Percentiles rank a stretch among this genome's conserved stretches.
phyloP scores from a whole-genome alignment of 768 basidiomycete genomes.

The Russula brevipes region DNA sequence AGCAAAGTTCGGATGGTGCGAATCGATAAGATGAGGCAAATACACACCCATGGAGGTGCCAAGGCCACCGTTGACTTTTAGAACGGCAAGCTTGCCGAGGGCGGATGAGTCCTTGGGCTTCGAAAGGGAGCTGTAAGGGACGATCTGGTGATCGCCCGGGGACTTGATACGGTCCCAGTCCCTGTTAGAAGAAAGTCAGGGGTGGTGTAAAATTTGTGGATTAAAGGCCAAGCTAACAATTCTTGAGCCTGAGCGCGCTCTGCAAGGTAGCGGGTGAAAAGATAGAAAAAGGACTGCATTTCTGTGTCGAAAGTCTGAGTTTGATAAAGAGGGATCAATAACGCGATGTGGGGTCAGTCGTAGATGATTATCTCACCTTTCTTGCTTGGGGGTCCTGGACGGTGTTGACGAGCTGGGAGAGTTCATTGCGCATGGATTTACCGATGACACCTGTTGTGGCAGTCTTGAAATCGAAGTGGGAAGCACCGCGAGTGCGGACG shows the following conservation, averaged over 20 bases:
- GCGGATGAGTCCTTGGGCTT: slow-evolving; percentile 41
- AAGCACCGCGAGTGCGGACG: slow-evolving; percentile 67
- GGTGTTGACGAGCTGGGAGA: slow-evolving; percentile 85
- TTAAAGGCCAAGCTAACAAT: slow-evolving; percentile 46
- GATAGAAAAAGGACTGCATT: slow-evolving; percentile 94
- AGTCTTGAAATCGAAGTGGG: slow-evolving; percentile 95
- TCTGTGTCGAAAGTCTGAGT: slow-evolving; percentile 83
- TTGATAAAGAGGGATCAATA: slow-evolving; percentile 2
- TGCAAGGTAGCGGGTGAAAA: slow-evolving; percentile 90
- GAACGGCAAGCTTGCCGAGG: slow-evolving; percentile 66
- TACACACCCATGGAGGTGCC: slow-evolving; percentile 56
- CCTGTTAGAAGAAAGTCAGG: slow-evolving; percentile 26
- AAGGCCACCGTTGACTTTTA: slow-evolving; percentile 75
- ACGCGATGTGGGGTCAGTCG: slow-evolving; percentile 8
- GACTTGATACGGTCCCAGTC: slow-evolving; percentile 48
- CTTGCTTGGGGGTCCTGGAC: slow-evolving; percentile 75
- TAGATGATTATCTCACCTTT: slow-evolving; percentile 50
- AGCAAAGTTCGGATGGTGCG: neutral
- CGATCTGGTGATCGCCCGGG: slow-evolving; percentile 58
- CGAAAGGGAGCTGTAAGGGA: slow-evolving; percentile 51
- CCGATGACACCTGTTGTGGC: slow-evolving; percentile 63
- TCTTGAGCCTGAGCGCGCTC: slow-evolving; percentile 83
- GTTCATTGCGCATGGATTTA: slow-evolving; percentile 98
- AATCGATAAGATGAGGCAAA: neutral
- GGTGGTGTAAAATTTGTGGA: neutral